A percentile compares a stretch with the other conserved stretches of the same genome.
Evolutionary conservation across 208 protist genomes (phyloP).

Genomic region (Leishmania tarentolae): DNA sequence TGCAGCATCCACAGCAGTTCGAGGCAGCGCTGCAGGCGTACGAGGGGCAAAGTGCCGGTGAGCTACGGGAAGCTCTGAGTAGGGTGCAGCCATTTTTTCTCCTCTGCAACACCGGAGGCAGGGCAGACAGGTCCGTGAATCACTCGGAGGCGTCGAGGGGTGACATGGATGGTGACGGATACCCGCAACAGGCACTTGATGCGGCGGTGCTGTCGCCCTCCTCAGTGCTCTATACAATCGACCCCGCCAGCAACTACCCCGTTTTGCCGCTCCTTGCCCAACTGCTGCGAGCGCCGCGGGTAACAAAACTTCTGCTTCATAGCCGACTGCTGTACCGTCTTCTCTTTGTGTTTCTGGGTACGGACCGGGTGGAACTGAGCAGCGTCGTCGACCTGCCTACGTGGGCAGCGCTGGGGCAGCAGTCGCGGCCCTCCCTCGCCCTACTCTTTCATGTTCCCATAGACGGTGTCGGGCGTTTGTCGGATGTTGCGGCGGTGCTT

Average conservation of each 20-base stretch:
- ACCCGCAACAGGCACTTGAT: not conserved
- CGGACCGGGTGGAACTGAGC: slow-evolving; percentile 62
- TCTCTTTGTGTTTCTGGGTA: slow-evolving; percentile 77
- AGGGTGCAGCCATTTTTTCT: slow-evolving; percentile 51
- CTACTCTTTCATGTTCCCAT: slow-evolving; percentile 8
- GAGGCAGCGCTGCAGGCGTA: slow-evolving; percentile 31
- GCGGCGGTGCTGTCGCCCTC: not conserved
- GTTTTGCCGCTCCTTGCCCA: slow-evolving; percentile 54
- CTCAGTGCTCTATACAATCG: slow-evolving; percentile 52
- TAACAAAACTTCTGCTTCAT: slow-evolving; percentile 61
- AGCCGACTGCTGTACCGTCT: slow-evolving; percentile 55
- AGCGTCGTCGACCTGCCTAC: slow-evolving; percentile 62
- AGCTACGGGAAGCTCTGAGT: slow-evolving; percentile 28
- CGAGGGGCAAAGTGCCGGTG: slow-evolving; percentile 32
- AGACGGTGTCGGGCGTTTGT: slow-evolving; percentile 5
- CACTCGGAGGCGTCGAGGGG: not conserved
- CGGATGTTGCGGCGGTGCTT: slow-evolving; percentile 21
- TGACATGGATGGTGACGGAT: not conserved
- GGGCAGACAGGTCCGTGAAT: not conserved
- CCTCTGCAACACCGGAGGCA: slow-evolving; percentile 14
- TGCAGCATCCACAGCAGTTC: slow-evolving; percentile 52
- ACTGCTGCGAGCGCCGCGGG: slow-evolving; percentile 44
- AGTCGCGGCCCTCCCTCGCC: slow-evolving; percentile 13
- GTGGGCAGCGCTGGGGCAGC: slow-evolving; percentile 42
- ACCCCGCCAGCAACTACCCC: slow-evolving; percentile 32